Evolutionary conservation across 352 stramenopile genomes (phyloP), one percentile per base, ranked within the genome.

Genomic region (Globisporangium apiculatum): DNA sequence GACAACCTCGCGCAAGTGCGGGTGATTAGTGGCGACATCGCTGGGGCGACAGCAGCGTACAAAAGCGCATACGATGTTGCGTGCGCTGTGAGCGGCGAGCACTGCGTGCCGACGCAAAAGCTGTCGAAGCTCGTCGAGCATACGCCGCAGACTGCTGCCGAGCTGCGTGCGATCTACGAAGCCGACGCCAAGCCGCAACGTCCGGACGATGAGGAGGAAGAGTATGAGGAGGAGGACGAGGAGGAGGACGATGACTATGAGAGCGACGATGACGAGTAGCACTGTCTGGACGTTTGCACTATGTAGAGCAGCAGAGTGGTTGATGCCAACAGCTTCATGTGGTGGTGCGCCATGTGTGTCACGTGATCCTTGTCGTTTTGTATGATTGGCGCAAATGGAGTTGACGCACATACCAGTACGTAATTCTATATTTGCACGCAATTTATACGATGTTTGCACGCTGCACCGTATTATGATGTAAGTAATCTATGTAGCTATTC

Each of bases 1-100:
- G 83, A 93, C 68, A 87, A 91, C 61, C 61, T 89, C 42, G 83
- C 83, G 31, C 80, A 93, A 65, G 79, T 87, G 5, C 70, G 78
- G 8, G 75, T 93, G 47, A 69, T 86, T 31, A 58, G 87, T 12
- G 78, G 79, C 9, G 71, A 92, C 56, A 62, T 81, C 14, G 55
- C 60, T 14, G 76, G 67, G 15, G 78, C 76, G 37, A 75, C 65
- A 17, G 63, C 71, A 37, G 79, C 83, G 18, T 92, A 90, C 60
- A 64, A 58, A 11, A 18, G 69, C 18, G 83, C 80, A 10, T 83
- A 74, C 55, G 69, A 87, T 18, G 64, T 87, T 1, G 73, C 73
- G 35, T 89, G 80, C 47, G 41, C 84, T 0, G 81, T 89, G 36
- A 91, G 78, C 37, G 75, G 80, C 40, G 63, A 57, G 15, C 70